A percentile compares a stretch with the other conserved stretches of the same genome.
Conservation (phyloP, 805 yeast genomes). For the Starmerella apis region DNA sequence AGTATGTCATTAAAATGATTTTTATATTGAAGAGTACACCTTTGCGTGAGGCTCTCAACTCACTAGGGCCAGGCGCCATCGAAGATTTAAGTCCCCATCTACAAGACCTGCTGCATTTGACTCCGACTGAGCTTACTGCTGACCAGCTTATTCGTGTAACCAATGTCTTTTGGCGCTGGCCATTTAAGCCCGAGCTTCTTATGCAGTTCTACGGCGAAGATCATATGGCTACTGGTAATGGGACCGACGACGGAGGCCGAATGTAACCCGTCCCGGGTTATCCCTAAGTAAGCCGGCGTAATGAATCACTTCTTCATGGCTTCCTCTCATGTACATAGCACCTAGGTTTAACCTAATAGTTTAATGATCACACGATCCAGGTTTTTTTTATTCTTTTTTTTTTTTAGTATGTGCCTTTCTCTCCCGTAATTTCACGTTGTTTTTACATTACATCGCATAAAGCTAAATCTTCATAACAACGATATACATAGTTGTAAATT, state of each 20-base stretch:
- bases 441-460: too few species aligned
- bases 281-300: too few species aligned
- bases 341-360: too few species aligned
- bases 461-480: too few species aligned
- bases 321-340: not conserved
- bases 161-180: slow-evolving; percentile 58
- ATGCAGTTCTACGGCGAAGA: slow-evolving; percentile 36
- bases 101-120: slow-evolving; percentile 36
- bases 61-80: slow-evolving; percentile 72
- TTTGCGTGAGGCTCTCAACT: slow-evolving; percentile 38
- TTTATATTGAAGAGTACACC: slow-evolving; percentile 42
- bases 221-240: not conserved
- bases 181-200: slow-evolving; percentile 62
- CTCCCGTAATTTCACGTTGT: too few species aligned
- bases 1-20: slow-evolving; percentile 54
- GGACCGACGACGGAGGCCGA: slow-evolving; percentile 2
- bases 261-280: not conserved
- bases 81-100: slow-evolving; percentile 33
- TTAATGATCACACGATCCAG: not conserved
- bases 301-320: too few species aligned
- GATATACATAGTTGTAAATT: too few species aligned
- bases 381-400: too few species aligned
- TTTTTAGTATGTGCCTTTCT: too few species aligned
- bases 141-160: slow-evolving; percentile 49
- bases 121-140: slow-evolving; percentile 40